Evolutionary conservation across 257 asterid species (phyloP).

Genomic region (Penstemon davidsonii): DNA sequence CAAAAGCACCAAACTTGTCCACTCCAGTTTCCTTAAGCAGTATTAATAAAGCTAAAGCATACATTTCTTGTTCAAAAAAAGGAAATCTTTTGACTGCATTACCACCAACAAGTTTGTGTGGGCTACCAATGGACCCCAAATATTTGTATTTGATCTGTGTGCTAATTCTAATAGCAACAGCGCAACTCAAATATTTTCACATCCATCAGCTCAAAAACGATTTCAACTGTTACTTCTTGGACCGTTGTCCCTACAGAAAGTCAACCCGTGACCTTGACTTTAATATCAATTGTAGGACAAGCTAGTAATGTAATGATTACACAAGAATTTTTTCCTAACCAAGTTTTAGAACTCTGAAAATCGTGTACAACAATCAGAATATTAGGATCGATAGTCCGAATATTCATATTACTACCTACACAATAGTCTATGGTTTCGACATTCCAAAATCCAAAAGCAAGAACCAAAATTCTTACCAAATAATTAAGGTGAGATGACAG

Average conservation of each 20-base stretch:
- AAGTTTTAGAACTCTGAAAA: slow-evolving; percentile 16
- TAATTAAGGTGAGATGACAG: background rate
- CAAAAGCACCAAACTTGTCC: slow-evolving; percentile 38
- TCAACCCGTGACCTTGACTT: no score
- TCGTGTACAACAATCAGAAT: background rate
- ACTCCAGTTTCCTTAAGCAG: background rate
- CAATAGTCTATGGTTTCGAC: slow-evolving; percentile 29
- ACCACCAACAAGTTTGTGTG: slow-evolving; percentile 1
- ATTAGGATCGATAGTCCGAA: slow-evolving; percentile 8
- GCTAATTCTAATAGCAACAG: no score
- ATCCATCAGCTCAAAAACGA: no score
- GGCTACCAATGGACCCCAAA: no score
- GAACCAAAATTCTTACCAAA: no score
- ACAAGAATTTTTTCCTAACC: slow-evolving; percentile 28
- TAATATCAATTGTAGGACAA: no score
- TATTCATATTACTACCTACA: slow-evolving; percentile 8
- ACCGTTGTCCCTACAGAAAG: no score
- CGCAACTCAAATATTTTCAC: no score
- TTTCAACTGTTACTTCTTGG: no score
- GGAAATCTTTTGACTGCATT: slow-evolving; percentile 1
- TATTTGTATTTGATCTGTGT: no score
- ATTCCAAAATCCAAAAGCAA: slow-evolving; percentile 35
- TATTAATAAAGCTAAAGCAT: background rate
- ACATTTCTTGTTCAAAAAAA: slow-evolving; percentile 21
- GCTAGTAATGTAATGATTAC: slow-evolving; percentile 30